These are phyloP conservation scores for Fragaria iinumae DNA, from an alignment of 306 rosid species.

Conservation along the genomic window DNA sequence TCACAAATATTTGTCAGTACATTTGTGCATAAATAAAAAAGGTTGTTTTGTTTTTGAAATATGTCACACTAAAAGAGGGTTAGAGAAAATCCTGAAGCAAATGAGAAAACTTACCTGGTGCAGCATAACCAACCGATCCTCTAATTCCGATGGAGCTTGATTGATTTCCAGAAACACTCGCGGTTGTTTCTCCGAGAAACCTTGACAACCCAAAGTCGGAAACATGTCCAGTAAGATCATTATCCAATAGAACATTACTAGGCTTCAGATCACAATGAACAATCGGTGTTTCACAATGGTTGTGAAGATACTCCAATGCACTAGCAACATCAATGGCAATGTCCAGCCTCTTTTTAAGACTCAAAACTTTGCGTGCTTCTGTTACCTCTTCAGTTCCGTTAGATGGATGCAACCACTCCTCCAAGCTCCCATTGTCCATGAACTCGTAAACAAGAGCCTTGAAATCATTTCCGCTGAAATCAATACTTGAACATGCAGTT, in stretches of 20 bases:
- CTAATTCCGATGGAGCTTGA: neutral
- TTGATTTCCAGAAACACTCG: neutral
- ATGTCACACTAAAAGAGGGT: too few relatives aligned
- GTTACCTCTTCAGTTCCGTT: neutral
- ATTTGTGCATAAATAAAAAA: neutral
- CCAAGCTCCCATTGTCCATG: neutral
- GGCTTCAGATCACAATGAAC: constrained; percentile 5
- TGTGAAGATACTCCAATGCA: constrained; percentile 3
- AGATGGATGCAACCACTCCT: neutral
- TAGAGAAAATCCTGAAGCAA: neutral
- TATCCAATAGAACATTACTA: neutral
- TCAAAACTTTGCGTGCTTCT: neutral
- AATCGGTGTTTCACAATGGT: neutral
- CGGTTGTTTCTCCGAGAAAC: neutral
- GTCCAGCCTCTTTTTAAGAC: neutral
- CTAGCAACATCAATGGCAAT: neutral
- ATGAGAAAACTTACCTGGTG: neutral
- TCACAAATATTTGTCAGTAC: neutral
- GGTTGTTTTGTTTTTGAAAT: too few relatives aligned
- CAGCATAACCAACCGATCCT: neutral
- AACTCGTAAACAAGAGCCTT: neutral
- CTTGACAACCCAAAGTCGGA: neutral
- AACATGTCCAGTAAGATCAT: neutral
- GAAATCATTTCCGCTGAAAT: neutral
- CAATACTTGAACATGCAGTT: neutral